These are phyloP conservation scores for Diaporthe vaccinii DNA, from an alignment of 2,329 filamentous ascomycete genomes.

Conservation along the genomic window DNA sequence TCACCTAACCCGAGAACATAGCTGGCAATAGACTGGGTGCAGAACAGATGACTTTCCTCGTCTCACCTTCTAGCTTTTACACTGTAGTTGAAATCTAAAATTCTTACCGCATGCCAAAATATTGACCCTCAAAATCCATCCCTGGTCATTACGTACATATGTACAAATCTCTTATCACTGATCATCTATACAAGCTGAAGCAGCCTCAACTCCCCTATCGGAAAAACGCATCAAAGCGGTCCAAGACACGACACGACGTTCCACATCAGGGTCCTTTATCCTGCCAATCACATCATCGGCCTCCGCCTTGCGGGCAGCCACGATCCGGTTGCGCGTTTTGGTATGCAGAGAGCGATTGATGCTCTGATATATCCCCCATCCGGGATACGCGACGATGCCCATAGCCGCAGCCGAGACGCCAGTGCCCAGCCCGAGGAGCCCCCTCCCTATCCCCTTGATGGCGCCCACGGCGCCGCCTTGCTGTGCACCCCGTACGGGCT, in stretches of 20 bases:
- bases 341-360: conserved; percentile 13
- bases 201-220: background rate
- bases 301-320: background rate
- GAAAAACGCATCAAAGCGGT: background rate
- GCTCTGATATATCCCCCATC: conserved; percentile 12
- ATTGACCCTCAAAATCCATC: background rate
- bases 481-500: background rate
- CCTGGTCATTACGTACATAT: background rate
- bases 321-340: background rate
- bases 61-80: too few species aligned
- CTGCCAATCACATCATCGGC: background rate
- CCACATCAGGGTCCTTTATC: background rate
- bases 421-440: background rate
- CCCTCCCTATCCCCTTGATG: background rate
- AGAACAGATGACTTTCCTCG: too few species aligned
- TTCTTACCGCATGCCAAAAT: background rate
- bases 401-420: background rate
- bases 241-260: background rate
- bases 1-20: background rate
- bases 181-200: background rate
- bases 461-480: background rate
- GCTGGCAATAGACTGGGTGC: background rate
- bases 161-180: background rate
- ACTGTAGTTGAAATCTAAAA: background rate
- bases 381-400: conserved; percentile 11